Percentiles rank a stretch among this genome's conserved stretches.
Evolutionary conservation across 2,329 filamentous ascomycete species (phyloP).

Genomic region (Colletotrichum scovillei): DNA sequence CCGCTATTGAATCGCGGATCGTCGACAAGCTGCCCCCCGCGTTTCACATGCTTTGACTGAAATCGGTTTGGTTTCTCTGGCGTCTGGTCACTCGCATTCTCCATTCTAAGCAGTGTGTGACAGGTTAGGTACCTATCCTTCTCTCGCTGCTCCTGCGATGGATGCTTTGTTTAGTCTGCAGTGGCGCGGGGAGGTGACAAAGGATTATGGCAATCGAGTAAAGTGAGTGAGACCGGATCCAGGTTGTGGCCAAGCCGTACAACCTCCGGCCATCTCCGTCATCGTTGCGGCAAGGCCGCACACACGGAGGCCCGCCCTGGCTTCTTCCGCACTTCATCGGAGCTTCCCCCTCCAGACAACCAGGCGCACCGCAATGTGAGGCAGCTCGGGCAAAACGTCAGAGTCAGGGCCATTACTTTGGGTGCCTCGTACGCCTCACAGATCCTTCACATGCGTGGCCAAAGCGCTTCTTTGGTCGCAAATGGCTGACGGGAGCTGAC

Average conservation of each 20-base stretch:
- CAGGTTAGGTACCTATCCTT: not conserved
- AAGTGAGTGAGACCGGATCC: not conserved
- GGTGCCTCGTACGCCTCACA: constrained; percentile 8
- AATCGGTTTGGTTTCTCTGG: not conserved
- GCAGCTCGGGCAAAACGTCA: not conserved
- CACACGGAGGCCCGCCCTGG: not conserved
- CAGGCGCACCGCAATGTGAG: not conserved
- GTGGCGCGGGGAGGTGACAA: not conserved
- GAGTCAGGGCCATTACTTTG: not conserved
- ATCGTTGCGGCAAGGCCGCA: not conserved
- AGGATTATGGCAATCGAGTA: not conserved
- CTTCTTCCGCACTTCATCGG: constrained; percentile 1
- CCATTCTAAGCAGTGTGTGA: not conserved
- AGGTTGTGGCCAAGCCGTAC: not conserved
- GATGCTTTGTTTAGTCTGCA: not conserved
- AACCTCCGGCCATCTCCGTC: constrained; percentile 8
- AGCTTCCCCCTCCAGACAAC: not conserved
- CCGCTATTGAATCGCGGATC: not conserved
- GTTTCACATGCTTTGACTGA: constrained; percentile 24
- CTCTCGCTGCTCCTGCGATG: not conserved
- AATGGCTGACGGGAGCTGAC: constrained; percentile 16
- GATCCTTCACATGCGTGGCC: constrained; percentile 28
- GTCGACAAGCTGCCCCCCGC: constrained; percentile 5
- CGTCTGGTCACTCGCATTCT: not conserved
- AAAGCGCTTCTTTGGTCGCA: constrained; percentile 26